These are phyloP conservation scores for Nicotiana noctiflora DNA, from an alignment of 257 asterid species.

Conservation along the genomic window DNA sequence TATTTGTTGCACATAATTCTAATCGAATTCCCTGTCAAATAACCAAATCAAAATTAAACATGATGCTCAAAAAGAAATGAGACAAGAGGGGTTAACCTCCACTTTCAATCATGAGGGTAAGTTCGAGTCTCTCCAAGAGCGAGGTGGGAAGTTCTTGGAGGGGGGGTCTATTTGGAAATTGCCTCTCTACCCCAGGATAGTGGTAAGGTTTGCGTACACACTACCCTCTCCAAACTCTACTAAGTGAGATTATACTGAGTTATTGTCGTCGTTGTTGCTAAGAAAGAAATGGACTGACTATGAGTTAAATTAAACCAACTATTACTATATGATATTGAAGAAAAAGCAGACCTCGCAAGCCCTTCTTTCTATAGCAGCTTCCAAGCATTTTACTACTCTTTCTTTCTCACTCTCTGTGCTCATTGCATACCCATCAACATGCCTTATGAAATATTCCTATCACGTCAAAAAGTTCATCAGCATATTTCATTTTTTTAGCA, in stretches of 20 bases:
- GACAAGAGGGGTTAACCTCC: no score
- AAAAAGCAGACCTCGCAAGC: conserved; percentile 46
- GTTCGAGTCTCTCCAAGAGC: no score
- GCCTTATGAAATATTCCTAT: conserved; percentile 71
- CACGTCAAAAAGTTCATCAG: conserved; percentile 14
- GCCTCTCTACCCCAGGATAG: no score
- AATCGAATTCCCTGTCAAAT: conserved; percentile 45
- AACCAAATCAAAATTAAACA: not conserved
- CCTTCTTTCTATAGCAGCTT: conserved; percentile 74
- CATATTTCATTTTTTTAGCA: not conserved
- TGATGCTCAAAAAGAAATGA: no score
- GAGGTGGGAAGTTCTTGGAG: no score
- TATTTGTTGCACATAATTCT: conserved; percentile 50
- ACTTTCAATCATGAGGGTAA: no score
- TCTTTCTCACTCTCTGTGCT: conserved; percentile 56
- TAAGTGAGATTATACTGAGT: no score
- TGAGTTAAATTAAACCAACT: not conserved
- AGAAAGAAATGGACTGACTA: not conserved
- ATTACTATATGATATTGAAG: not conserved
- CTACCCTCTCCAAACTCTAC: no score
- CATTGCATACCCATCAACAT: conserved; percentile 47
- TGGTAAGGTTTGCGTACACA: no score
- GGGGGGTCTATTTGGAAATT: no score
- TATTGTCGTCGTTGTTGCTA: no score
- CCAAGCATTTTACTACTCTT: conserved; percentile 53